Percentiles rank a stretch among this genome's conserved stretches.
Evolutionary conservation across 2,329 filamentous ascomycete species (phyloP).

Genomic region (Penicillium olsonii): DNA sequence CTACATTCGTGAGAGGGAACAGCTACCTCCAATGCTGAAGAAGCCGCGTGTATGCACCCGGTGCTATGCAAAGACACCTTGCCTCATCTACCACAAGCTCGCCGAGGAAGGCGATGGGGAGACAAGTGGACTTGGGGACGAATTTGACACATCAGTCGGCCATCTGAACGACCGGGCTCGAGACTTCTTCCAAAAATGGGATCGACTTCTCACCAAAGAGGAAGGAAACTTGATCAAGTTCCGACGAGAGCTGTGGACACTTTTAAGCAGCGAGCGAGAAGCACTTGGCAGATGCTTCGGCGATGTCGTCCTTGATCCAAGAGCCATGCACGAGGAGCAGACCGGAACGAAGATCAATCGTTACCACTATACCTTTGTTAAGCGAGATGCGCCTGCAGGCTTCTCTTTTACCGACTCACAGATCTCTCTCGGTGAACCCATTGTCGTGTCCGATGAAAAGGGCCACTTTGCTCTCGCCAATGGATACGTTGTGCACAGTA

Average conservation of each 20-base stretch:
- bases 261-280: conserved; percentile 86
- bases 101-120: conserved; percentile 81
- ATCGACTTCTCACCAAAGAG: conserved; percentile 87
- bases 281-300: conserved; percentile 87
- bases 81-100: conserved; percentile 91
- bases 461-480: conserved; percentile 95
- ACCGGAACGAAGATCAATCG: conserved; percentile 83
- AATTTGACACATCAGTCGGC: conserved; percentile 77
- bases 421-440: conserved; percentile 80
- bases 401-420: conserved; percentile 94
- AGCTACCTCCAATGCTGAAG: conserved; percentile 83
- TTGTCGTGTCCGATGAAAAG: conserved; percentile 93
- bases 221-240: conserved; percentile 87
- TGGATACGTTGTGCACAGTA: conserved; percentile 80
- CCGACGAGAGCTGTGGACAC: conserved; percentile 90
- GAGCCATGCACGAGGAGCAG: conserved; percentile 69
- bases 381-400: conserved; percentile 59
- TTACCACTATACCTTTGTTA: conserved; percentile 82
- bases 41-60: conserved; percentile 77
- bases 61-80: conserved; percentile 88
- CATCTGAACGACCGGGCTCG: conserved; percentile 75
- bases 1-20: conserved; percentile 77
- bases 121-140: conserved; percentile 75
- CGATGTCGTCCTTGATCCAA: conserved; percentile 79
- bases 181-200: conserved; percentile 93